These are phyloP conservation scores for Sugiyamaella grinbergsii DNA, from an alignment of 1,139 yeast genomes.

Conservation along the genomic window DNA sequence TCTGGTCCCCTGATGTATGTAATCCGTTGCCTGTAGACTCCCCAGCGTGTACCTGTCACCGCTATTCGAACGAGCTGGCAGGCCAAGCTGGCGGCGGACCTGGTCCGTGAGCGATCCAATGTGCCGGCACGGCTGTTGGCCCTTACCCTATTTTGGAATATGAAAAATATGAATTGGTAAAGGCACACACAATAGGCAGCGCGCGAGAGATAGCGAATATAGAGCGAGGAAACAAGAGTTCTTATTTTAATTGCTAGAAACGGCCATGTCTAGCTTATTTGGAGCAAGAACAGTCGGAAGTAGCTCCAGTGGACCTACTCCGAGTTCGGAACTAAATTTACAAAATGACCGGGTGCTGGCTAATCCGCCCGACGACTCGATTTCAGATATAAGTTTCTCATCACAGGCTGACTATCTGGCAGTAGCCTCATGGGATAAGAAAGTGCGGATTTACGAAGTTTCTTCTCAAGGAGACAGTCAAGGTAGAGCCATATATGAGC, in stretches of 20 bases:
- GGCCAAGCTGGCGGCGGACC: no score
- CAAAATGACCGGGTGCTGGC: slow-evolving; percentile 74
- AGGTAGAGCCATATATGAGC: slow-evolving; percentile 89
- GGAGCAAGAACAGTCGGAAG: slow-evolving; percentile 8
- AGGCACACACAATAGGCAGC: neutral
- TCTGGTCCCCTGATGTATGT: no score
- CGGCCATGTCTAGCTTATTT: slow-evolving; percentile 9
- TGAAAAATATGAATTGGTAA: no score
- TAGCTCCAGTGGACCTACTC: slow-evolving; percentile 3
- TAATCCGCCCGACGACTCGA: slow-evolving; percentile 89
- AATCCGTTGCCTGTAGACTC: no score
- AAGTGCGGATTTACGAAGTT: slow-evolving; percentile 89
- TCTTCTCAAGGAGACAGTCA: slow-evolving; percentile 64
- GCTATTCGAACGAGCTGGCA: no score
- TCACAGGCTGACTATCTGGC: slow-evolving; percentile 83
- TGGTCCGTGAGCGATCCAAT: no score
- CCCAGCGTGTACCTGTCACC: no score
- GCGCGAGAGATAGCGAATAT: neutral
- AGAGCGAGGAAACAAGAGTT: neutral
- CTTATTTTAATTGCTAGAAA: neutral
- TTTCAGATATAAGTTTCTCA: slow-evolving; percentile 86
- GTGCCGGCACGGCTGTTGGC: no score
- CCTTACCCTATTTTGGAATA: no score
- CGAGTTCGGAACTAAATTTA: slow-evolving; percentile 60
- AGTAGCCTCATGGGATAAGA: slow-evolving; percentile 93